Evolutionary conservation across 306 rosid genomes (phyloP).

Genomic region (Quillaja saponaria): DNA sequence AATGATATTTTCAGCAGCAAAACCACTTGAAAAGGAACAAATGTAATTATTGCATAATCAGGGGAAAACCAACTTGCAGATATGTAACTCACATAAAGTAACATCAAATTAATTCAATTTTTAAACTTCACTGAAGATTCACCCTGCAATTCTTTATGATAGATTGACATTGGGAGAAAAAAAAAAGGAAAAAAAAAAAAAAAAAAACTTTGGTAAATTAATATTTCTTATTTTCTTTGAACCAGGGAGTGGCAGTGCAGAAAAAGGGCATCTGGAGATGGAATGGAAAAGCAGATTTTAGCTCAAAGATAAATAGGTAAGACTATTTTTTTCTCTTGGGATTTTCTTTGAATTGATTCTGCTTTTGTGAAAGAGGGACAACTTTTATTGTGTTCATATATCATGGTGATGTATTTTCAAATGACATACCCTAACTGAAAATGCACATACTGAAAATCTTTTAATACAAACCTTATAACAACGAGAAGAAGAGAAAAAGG

Average conservation of each 20-base stretch:
- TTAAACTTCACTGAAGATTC: no score
- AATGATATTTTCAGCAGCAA: conserved; percentile 63
- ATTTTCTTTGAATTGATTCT: conserved; percentile 10
- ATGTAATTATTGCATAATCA: conserved; percentile 18
- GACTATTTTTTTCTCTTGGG: neutral
- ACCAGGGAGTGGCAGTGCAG: no score
- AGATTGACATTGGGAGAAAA: conserved; percentile 13
- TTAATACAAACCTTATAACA: conserved; percentile 8
- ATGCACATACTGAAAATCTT: conserved; percentile 1
- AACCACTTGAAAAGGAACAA: conserved; percentile 62
- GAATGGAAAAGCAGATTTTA: conserved; percentile 9
- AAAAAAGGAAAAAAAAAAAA: neutral
- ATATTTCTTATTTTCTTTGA: neutral
- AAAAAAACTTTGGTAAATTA: neutral
- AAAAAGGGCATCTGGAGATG: neutral
- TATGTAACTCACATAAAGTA: conserved; percentile 25
- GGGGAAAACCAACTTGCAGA: conserved; percentile 26
- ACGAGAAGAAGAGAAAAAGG: conserved; percentile 14
- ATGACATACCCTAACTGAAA: conserved; percentile 10
- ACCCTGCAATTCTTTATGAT: neutral
- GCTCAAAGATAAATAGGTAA: neutral
- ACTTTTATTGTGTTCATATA: neutral
- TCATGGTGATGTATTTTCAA: neutral
- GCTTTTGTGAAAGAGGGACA: neutral
- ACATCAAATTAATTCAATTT: neutral